Evolutionary conservation across 73 alveolate genomes (phyloP), one percentile per base, ranked within the genome.

Genomic region (Symbiodinium pilosum): DNA sequence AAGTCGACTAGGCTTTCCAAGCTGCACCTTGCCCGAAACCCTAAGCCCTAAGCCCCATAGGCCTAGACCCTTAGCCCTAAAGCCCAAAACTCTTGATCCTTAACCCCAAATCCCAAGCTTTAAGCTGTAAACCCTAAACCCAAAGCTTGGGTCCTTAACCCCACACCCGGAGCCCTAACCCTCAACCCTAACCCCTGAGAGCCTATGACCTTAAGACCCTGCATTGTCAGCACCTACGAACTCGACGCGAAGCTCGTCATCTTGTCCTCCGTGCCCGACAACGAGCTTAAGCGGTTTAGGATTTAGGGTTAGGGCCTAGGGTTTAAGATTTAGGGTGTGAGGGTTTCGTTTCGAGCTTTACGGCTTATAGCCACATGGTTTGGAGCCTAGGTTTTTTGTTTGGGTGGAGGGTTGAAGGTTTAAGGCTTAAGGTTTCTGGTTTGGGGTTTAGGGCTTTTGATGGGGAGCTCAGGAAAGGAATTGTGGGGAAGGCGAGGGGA

Each of bases 221-320:
- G 21, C 6, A 47, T 14, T 14, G 59, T 47, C 6, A 47, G 59
- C 34, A 87, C 47, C n/a, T 52, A 52, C 59, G 54, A 38, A 83
- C 47, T 87, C 94, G 59, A 28, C 30, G 94, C 84, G 54, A 87
- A 87, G 84, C 47, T 83, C 32, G 36, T 59, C 30, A 87, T 56
- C 94, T 52, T 18, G 28, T 87, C 94, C 75, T 38, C 30, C 3
- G 94, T 56, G 40, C 94, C 47, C 41, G 54, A 87, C 26, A 87
- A 41, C 16, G 54, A 39, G 59, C 54, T 52, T 52, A 83, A 83
- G 47, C 59, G 39, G 26, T 0, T 11, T 56, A 34, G 38, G 1
- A 28, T 24, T 28, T 41, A 43, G 16, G 44, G 4, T 7, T 68
- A 47, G 59, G 59, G 59, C 14, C 21, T 47, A 47, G 59, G 59